Evolutionary conservation across 2,329 filamentous ascomycete genomes (phyloP), one percentile per base, ranked within the genome.

Genomic region (Colletotrichum lupini): DNA sequence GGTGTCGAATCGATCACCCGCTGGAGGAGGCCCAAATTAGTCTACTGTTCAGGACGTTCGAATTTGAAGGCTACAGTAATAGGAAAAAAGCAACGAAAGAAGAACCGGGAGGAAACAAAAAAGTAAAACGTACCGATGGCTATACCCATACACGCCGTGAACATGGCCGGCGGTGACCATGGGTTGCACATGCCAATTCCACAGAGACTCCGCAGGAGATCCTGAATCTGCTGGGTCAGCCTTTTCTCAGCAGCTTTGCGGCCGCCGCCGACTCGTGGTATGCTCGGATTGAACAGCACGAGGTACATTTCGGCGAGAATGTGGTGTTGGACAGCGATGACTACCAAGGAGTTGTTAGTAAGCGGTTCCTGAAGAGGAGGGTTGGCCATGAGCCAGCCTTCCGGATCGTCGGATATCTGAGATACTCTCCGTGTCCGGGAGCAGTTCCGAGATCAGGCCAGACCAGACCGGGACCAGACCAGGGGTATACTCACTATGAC

Each of bases 101-200:
- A 35, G 32, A 26, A 26, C 22, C 14, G 24, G 32, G 8, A n/a
- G 8, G 5, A n/a, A 1, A 16, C 6, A 22, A 57, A 26, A 32
- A 22, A 28, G 12, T 28, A 42, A n/a, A 26, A 28, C 67, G 52
- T 52, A 71, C 71, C 71, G 37, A 74, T 72, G 1, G 85, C 85
- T 75, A 90, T 88, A 1, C 87, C 88, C 84, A 90, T 88, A 26
- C 85, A 89, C 0, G 87, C 87, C 1, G 87, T 88, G 70, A 91
- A 89, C 81, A 90, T 85, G 56, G 85, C 85, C 0, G 90, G 89
- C 37, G 89, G 87, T 1, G 86, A 89, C 80, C 85, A 86, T 52
- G 86, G 82, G 77, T 92, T 92, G 46, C 86, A 87, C n/a, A 88
- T 78, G 1, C 88, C 89, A 58, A 91, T 91, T 2, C 90, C 90